phyloP scores from a whole-genome alignment of 495 filamentous ascomycete species.

The Delitschia confertaspora region DNA sequence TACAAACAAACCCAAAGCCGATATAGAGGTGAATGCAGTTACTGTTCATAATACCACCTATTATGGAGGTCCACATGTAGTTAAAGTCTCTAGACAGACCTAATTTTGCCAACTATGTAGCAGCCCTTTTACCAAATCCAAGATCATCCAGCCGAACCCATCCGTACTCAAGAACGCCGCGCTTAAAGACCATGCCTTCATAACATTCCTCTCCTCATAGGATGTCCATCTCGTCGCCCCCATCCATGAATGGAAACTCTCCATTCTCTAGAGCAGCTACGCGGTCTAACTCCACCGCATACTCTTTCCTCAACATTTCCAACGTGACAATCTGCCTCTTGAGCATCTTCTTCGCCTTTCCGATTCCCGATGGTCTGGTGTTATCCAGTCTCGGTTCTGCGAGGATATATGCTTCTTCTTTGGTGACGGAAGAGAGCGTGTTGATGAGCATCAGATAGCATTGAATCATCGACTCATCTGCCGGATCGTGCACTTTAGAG shows the following conservation, averaged over 20 bases:
- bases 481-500: constrained; percentile 47
- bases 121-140: no score
- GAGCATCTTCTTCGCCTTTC: constrained; percentile 27
- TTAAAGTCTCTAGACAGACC: no score
- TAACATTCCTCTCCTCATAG: constrained; percentile 5
- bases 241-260: constrained; percentile 50
- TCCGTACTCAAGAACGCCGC: constrained; percentile 23
- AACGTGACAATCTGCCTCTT: constrained; percentile 64
- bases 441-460: constrained; percentile 84
- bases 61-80: no score
- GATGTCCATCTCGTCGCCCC: constrained; percentile 32
- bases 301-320: constrained; percentile 72
- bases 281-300: constrained; percentile 78
- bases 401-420: constrained; percentile 66
- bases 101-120: no score
- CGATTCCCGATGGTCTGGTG: constrained; percentile 11
- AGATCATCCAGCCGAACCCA: no score
- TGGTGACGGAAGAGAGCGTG: constrained; percentile 69
- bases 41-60: no score
- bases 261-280: constrained; percentile 53
- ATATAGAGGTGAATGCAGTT: no score
- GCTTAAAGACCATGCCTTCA: constrained; percentile 16
- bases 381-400: constrained; percentile 36
- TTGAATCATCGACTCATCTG: constrained; percentile 45
- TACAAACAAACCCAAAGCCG: no score